Percentiles rank a stretch among this genome's conserved stretches.
Evolutionary conservation across 2,329 filamentous ascomycete species (phyloP).

Genomic region (Myriosclerotinia duriaeana): DNA sequence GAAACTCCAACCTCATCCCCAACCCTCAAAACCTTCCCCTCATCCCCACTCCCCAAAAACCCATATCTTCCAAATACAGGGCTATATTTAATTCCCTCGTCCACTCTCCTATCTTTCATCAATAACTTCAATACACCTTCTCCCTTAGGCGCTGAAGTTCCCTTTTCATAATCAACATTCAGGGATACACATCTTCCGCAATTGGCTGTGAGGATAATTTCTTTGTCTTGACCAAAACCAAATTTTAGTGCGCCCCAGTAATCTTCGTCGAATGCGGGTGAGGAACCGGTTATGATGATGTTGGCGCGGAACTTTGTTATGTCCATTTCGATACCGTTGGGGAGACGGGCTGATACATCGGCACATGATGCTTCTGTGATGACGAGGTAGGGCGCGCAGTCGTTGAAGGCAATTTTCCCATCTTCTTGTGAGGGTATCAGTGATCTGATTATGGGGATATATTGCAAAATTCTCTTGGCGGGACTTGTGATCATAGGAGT

Average conservation of each 20-base stretch:
- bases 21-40: constrained; percentile 44
- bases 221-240: constrained; percentile 5
- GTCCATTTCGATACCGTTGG: constrained; percentile 53
- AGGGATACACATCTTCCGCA: constrained; percentile 67
- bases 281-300: constrained; percentile 62
- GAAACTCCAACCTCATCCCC: constrained; percentile 50
- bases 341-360: constrained; percentile 60
- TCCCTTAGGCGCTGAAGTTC: constrained; percentile 56
- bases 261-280: constrained; percentile 64
- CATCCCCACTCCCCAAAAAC: constrained; percentile 49
- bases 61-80: constrained; percentile 74
- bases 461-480: constrained; percentile 27
- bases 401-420: constrained; percentile 66
- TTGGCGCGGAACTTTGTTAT: constrained; percentile 73
- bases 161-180: constrained; percentile 70
- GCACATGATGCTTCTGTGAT: constrained; percentile 68
- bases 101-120: constrained; percentile 68
- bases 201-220: constrained; percentile 63
- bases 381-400: constrained; percentile 73
- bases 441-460: constrained; percentile 30
- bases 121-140: constrained; percentile 68
- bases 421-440: constrained; percentile 39
- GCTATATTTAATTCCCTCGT: constrained; percentile 64
- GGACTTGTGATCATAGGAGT: constrained; percentile 24
- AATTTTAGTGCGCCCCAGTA: constrained; percentile 65